A percentile compares a stretch with the other conserved stretches of the same genome.
Conservation (phyloP, 306 rosid genomes). For the Herpetospermum pedunculosum region DNA sequence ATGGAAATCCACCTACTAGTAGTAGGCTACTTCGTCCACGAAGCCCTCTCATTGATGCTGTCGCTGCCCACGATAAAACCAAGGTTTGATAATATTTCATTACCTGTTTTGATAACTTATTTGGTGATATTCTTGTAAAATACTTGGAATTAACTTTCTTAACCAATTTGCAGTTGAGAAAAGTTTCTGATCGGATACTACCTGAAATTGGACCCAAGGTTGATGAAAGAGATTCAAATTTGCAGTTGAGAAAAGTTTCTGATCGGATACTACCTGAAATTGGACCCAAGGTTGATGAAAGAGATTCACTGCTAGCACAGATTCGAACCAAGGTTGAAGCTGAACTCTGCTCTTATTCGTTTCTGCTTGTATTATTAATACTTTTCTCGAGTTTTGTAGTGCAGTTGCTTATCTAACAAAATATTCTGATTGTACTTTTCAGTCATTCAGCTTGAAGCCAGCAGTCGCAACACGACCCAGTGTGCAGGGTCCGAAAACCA, state of each 20-base stretch:
- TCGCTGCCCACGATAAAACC: conserved; percentile 83
- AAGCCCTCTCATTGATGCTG: conserved; percentile 64
- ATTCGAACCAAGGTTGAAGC: conserved; percentile 78
- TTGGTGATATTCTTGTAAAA: conserved; percentile 15
- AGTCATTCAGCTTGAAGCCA: conserved; percentile 97
- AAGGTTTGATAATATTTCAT: conserved; percentile 40
- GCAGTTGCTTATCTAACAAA: background rate
- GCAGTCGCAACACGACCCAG: conserved; percentile 48
- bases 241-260: conserved; percentile 73
- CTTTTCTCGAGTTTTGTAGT: background rate
- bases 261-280: conserved; percentile 58
- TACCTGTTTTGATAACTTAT: conserved; percentile 9
- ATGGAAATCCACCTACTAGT: conserved; percentile 33
- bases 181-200: conserved; percentile 61
- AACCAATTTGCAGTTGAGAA: conserved; percentile 63
- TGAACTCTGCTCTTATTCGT: background rate
- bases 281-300: conserved; percentile 63
- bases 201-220: conserved; percentile 52
- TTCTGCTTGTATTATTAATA: background rate
- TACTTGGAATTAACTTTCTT: conserved; percentile 12
- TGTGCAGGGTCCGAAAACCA: conserved; percentile 65
- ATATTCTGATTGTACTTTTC: conserved; percentile 10
- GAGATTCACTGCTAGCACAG: conserved; percentile 70
- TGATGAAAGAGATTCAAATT: conserved; percentile 78
- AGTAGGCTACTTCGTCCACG: conserved; percentile 58